Evolutionary conservation across 345 rosid species (phyloP), one percentile per base, ranked within the genome.

Genomic region (Orychophragmus violaceus): DNA sequence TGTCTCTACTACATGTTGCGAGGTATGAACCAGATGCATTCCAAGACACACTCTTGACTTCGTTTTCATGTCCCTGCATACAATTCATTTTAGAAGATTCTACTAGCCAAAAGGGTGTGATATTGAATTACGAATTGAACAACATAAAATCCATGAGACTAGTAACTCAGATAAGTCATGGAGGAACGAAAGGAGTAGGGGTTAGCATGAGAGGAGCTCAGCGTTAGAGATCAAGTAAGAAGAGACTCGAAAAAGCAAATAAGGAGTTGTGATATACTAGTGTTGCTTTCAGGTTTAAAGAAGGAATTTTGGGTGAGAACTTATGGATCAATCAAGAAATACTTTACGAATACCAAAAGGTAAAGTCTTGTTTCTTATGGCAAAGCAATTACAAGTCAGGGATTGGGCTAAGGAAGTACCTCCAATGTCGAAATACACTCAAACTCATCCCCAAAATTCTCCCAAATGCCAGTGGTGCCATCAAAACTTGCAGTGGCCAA

Each of bases 401-500:
- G 21, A 44, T 33, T 49, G 35, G 54, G 49, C 1, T 25, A 33
- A 17, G 11, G n/a, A 10, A 46, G 23, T 78, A 89, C 98, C 92
- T 87, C 97, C 23, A 89, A 79, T 12, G 88, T 82, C 23, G 97
- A 75, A 51, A 89, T 66, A 48, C 98, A 87, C 66, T 89, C 93
- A 42, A 79, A 89, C 59, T 87, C 98, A 59, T 85, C 88, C 64
- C 93, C 96, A 39, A 63, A 59, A 57, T 83, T 77, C 74, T 87
- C 85, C 98, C 98, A 92, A 48, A 87, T 86, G 9, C 84, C 93
- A 69, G 87, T 81, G 59, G 93, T 87, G 62, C 88, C 98, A 64
- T 92, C 98, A 54, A 92, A 92, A 80, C 98, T 87, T 3, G 82
- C 89, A 24, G 98, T 87, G 36, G 97, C 95, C 68, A 92, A 69